A percentile compares a stretch with the other conserved stretches of the same genome.
phyloP scores from a whole-genome alignment of 1,139 yeast species.

The Yamadazyma mexicana region DNA sequence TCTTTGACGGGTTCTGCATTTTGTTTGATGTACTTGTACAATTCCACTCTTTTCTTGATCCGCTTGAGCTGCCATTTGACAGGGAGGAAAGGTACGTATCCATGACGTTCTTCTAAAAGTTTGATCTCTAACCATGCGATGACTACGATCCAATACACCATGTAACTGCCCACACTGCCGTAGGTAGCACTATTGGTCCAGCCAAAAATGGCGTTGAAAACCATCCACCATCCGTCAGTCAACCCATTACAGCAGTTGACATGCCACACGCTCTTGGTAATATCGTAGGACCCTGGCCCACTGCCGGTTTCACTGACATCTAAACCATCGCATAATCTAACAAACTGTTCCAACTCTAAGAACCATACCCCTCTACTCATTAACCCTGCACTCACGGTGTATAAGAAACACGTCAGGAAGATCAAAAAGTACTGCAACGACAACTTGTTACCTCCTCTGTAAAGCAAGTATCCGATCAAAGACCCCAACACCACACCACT shows the following conservation, averaged over 20 bases:
- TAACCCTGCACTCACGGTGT: conserved; percentile 46
- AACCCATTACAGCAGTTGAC: conserved; percentile 47
- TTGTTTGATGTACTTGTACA: conserved; percentile 19
- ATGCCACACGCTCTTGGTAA: conserved; percentile 43
- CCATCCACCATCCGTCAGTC: conserved; percentile 34
- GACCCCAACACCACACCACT: conserved; percentile 34
- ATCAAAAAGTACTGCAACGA: conserved; percentile 44
- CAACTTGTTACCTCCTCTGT: conserved; percentile 43
- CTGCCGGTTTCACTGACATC: conserved; percentile 51
- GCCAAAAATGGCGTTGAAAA: conserved; percentile 45
- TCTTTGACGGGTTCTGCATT: conserved; percentile 3
- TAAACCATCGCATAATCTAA: conserved; percentile 41
- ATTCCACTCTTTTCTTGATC: conserved; percentile 45
- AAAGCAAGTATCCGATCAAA: conserved; percentile 35
- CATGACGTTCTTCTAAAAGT: conserved; percentile 62
- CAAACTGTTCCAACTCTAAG: conserved; percentile 43
- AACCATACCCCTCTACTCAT: conserved; percentile 50
- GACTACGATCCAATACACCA: conserved; percentile 37
- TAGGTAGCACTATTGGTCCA: conserved; percentile 53
- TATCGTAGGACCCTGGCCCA: conserved; percentile 50
- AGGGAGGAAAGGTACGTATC: conserved; percentile 61
- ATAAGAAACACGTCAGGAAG: conserved; percentile 40
- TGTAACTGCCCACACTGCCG: conserved; percentile 43
- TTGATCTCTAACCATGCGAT: conserved; percentile 25
- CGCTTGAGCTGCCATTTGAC: conserved; percentile 57